These are phyloP conservation scores for Pleurotus platypus DNA, from an alignment of 768 basidiomycete species.

Conservation along the genomic window DNA sequence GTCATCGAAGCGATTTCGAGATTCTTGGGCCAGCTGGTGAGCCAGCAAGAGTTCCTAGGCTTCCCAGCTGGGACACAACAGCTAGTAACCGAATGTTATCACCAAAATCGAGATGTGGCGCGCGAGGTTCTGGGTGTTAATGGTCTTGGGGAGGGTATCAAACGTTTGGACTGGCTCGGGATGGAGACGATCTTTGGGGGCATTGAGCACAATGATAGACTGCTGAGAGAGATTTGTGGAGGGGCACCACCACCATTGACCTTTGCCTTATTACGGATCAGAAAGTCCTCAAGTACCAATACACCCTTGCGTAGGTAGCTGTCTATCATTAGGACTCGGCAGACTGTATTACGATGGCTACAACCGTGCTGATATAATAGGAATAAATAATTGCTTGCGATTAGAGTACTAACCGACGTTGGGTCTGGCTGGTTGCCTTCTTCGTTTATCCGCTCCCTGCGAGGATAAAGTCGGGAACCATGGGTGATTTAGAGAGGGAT, in stretches of 20 bases:
- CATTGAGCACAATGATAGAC: slow-evolving; percentile 39
- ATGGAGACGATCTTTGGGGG: slow-evolving; percentile 62
- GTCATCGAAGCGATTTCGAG: slow-evolving; percentile 52
- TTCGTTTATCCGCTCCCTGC: slow-evolving; percentile 14
- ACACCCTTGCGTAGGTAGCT: too few species aligned
- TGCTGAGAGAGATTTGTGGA: slow-evolving; percentile 40
- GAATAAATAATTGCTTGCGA: too few species aligned
- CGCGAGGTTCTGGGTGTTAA: slow-evolving; percentile 63
- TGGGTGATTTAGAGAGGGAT: slow-evolving; percentile 36
- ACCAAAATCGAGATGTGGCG: slow-evolving; percentile 61
- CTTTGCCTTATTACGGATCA: neutral
- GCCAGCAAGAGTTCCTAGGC: slow-evolving; percentile 48
- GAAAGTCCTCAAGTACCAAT: neutral
- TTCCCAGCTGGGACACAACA: slow-evolving; percentile 31
- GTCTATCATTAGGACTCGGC: too few species aligned
- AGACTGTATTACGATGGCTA: too few species aligned
- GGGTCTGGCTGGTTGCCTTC: slow-evolving; percentile 6
- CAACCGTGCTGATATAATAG: too few species aligned
- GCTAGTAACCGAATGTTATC: slow-evolving; percentile 49
- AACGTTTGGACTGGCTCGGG: slow-evolving; percentile 65
- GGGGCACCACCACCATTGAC: slow-evolving; percentile 14
- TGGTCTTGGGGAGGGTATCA: slow-evolving; percentile 55
- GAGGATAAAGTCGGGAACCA: slow-evolving; percentile 45
- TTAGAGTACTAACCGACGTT: neutral
- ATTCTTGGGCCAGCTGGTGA: slow-evolving; percentile 47